Conservation (phyloP, 257 asterid species). For the Eustoma russellianum region DNA sequence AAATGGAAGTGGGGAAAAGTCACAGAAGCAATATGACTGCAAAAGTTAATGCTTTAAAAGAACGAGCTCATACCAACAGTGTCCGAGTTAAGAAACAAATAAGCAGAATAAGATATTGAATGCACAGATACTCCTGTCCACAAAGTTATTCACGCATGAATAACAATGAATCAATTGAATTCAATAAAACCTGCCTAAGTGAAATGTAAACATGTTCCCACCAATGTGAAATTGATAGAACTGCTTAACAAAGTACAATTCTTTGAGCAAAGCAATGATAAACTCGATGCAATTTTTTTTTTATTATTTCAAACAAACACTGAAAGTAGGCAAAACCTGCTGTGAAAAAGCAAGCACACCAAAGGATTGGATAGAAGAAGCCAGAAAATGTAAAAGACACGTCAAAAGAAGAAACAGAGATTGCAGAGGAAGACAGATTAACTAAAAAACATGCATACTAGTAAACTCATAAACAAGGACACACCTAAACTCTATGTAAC, state of each 20-base stretch:
- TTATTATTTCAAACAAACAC: not conserved
- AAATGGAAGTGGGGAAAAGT: too few relatives aligned
- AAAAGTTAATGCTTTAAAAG: slow-evolving; percentile 4
- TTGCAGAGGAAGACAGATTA: not conserved
- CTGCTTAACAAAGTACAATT: not conserved
- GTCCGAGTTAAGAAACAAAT: not conserved
- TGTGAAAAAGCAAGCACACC: not conserved
- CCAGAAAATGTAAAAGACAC: not conserved
- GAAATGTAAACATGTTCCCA: not conserved
- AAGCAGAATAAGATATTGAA: not conserved
- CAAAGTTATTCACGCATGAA: not conserved
- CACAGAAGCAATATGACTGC: too few relatives aligned
- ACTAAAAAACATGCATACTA: not conserved
- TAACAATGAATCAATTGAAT: not conserved
- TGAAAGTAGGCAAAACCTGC: not conserved
- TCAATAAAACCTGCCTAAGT: too few relatives aligned
- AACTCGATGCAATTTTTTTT: not conserved
- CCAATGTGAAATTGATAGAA: not conserved
- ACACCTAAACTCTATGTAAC: not conserved
- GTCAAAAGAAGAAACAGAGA: not conserved
- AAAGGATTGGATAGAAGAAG: not conserved
- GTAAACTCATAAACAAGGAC: not conserved
- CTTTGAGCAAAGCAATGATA: not conserved
- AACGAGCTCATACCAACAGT: not conserved
- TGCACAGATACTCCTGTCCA: not conserved